Evolutionary conservation across 164 flowering plant species (phyloP), one percentile per base, ranked within the genome.

Genomic region (Tetracentron sinense): DNA sequence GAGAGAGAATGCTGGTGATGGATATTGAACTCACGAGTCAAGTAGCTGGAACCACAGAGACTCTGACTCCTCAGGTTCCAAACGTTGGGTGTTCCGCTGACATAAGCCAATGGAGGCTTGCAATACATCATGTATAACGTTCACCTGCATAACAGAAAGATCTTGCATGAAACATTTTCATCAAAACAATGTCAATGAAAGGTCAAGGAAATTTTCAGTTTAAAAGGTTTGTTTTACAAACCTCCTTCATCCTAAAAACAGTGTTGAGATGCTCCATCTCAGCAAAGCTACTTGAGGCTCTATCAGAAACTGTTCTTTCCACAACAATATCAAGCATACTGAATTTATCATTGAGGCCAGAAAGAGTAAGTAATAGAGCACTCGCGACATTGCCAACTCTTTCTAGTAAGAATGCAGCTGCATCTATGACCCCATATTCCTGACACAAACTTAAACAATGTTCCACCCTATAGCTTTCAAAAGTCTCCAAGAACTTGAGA

Each of bases 351-450:
- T 70, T 65, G 42, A 94, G 85, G 31, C 76, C 77, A 68, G 96
- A 83, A 65, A 94, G 84, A 55, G 81, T 82, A 38, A 91, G 89
- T 52, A 68, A 73, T 62, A 91, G 91, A 72, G 99, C 96, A 81
- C 83, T 89, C 42, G 90, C 96, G 62, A 88, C 96, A 78, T 94
- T 96, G 64, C 97, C 99, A 74, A 87, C 97, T 78, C 96, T 82
- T 80, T 94, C 99, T 35, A 89, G 69, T 63, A 94, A 87, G 65
- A 91, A 94, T 20, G 96, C 96, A 70, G 96, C 88, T 50, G 97
- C 99, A 78, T 94, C 97, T 31, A 78, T 74, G 47, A 91, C 81
- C 56, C 83, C 85, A 78, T 89, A 82, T 53, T 94, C 81, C 74
- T 88, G 97, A 77, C 99, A 94, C 55, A 94, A 72, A 56, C 84